phyloP scores from a whole-genome alignment of 306 rosid genomes.

The Potentilla sterilis region DNA sequence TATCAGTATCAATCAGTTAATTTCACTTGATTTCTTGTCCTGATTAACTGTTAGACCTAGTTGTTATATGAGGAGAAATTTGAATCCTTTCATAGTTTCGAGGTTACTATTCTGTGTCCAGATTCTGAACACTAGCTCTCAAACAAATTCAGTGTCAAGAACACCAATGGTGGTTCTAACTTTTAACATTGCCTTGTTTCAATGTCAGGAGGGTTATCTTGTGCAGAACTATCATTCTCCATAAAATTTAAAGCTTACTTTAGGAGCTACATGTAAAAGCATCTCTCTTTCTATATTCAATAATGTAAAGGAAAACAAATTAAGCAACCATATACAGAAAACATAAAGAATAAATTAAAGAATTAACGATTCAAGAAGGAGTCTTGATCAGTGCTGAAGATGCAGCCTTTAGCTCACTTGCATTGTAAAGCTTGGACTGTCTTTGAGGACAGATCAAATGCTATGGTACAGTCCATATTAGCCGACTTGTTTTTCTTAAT shows the following conservation, averaged over 20 bases:
- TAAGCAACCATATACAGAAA: neutral
- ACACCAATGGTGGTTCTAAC: too few species aligned
- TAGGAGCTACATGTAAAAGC: too few species aligned
- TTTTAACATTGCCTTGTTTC: too few species aligned
- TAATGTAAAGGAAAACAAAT: neutral
- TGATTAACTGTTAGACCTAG: neutral
- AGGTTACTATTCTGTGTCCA: neutral
- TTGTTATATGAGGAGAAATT: neutral
- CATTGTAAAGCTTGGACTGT: neutral
- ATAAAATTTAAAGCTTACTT: too few species aligned
- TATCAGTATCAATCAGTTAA: too few species aligned
- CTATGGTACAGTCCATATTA: neutral
- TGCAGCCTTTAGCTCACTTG: neutral
- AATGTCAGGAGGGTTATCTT: too few species aligned
- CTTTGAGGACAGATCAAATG: neutral
- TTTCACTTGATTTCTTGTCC: neutral
- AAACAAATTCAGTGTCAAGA: neutral
- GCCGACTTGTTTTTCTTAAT: constrained; percentile 7
- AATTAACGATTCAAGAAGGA: neutral
- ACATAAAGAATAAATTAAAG: neutral
- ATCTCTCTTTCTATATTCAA: too few species aligned
- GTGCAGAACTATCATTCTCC: too few species aligned
- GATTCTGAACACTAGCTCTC: neutral
- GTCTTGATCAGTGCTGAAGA: neutral
- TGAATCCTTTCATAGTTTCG: neutral